phyloP scores from a whole-genome alignment of 1,139 yeast species.

The Sugiyamaella pinicola region DNA sequence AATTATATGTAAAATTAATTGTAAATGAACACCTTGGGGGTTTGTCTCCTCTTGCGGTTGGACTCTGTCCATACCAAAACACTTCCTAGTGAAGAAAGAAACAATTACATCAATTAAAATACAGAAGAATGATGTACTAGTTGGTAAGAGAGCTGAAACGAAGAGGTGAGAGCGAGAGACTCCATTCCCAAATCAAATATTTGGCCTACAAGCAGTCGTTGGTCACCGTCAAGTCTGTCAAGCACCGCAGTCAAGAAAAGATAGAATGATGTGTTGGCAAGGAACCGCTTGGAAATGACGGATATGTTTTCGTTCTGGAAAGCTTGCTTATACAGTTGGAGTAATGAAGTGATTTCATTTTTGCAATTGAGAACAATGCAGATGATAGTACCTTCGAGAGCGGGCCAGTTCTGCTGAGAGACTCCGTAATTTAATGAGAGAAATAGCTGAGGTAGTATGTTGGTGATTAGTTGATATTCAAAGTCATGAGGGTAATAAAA shows the following conservation, averaged over 20 bases:
- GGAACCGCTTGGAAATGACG: constrained; percentile 7
- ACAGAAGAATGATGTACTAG: not conserved
- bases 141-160: constrained; percentile 11
- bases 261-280: constrained; percentile 10
- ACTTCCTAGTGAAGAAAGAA: not conserved
- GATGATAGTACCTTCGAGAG: constrained; percentile 5
- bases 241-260: not conserved
- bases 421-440: not conserved
- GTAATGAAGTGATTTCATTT: not conserved
- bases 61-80: too few relatives aligned
- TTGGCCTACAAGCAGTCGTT: not conserved
- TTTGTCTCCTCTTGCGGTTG: too few relatives aligned
- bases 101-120: not conserved
- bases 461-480: not conserved
- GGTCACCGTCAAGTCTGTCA: not conserved
- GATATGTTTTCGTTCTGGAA: not conserved
- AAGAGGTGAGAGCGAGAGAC: constrained; percentile 1
- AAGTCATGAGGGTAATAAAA: constrained; percentile 4
- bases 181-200: not conserved
- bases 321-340: not conserved
- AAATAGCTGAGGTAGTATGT: constrained; percentile 9
- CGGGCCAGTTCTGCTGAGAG: constrained; percentile 2
- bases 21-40: constrained; percentile 3
- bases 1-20: constrained; percentile 15
- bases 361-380: not conserved